Conservation (phyloP, 2,329 filamentous ascomycete species). For the Acrodontium crateriforme region DNA sequence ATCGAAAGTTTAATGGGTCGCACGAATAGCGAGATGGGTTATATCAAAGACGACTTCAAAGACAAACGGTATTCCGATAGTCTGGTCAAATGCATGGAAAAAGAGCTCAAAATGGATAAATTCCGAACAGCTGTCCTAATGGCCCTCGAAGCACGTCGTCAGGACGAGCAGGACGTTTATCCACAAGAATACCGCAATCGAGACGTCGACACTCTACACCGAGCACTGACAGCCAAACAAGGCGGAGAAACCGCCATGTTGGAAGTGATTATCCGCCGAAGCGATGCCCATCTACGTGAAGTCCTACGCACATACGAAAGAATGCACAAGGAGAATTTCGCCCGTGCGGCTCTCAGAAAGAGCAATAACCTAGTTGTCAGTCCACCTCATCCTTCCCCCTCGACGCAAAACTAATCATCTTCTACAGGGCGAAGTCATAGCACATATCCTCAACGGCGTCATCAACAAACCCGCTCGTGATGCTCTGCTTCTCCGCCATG, state of each 20-base stretch:
- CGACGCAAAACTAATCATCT: not conserved
- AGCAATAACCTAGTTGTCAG: slow-evolving; percentile 84
- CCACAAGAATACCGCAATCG: slow-evolving; percentile 43
- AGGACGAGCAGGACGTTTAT: slow-evolving; percentile 59
- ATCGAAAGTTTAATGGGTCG: slow-evolving; percentile 90
- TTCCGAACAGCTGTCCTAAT: slow-evolving; percentile 80
- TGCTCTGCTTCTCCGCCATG: slow-evolving; percentile 79
- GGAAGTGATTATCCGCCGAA: slow-evolving; percentile 64
- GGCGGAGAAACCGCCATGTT: slow-evolving; percentile 85
- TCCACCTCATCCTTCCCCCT: slow-evolving; percentile 14
- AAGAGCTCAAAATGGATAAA: slow-evolving; percentile 88
- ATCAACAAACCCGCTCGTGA: slow-evolving; percentile 93
- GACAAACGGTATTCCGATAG: slow-evolving; percentile 86
- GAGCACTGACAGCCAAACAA: slow-evolving; percentile 53
- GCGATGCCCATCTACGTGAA: slow-evolving; percentile 68
- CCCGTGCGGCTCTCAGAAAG: slow-evolving; percentile 72
- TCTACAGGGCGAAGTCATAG: slow-evolving; percentile 73
- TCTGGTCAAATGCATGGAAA: slow-evolving; percentile 72
- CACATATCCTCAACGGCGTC: slow-evolving; percentile 89
- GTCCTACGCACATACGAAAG: slow-evolving; percentile 65
- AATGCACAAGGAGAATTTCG: slow-evolving; percentile 66
- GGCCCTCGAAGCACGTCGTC: slow-evolving; percentile 67
- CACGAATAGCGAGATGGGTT: slow-evolving; percentile 69
- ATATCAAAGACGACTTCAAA: slow-evolving; percentile 76
- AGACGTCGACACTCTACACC: slow-evolving; percentile 60